A percentile compares a stretch with the other conserved stretches of the same genome.
Evolutionary conservation across 2,329 filamentous ascomycete genomes (phyloP).

Genomic region (Talaromyces sp.): DNA sequence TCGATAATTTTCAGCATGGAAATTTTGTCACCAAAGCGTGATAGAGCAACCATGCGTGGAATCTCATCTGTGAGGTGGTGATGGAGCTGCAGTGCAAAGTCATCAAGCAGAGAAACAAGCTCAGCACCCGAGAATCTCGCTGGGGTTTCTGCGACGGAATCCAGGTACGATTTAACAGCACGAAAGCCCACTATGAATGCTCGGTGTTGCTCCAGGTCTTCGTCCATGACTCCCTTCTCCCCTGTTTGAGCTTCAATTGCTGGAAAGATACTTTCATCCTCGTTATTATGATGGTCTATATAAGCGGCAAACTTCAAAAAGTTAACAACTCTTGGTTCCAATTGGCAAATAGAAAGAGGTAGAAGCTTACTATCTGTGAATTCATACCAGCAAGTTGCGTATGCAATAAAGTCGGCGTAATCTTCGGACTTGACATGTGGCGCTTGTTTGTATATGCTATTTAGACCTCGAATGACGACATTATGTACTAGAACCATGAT

Average conservation of each 20-base stretch:
- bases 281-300: slow-evolving; percentile 2
- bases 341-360: background rate
- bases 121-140: background rate
- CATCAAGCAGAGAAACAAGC: slow-evolving; percentile 2
- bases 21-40: background rate
- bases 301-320: background rate
- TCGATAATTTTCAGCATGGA: slow-evolving; percentile 6
- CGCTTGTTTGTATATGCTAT: background rate
- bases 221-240: background rate
- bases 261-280: slow-evolving; percentile 6
- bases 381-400: background rate
- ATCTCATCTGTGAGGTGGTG: slow-evolving; percentile 6
- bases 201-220: slow-evolving; percentile 8
- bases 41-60: background rate
- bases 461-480: slow-evolving; percentile 2
- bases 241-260: slow-evolving; percentile 1
- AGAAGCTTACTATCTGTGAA: background rate
- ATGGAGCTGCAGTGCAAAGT: slow-evolving; percentile 2
- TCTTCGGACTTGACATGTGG: background rate
- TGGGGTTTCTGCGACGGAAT: background rate
- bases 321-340: background rate
- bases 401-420: background rate
- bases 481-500: slow-evolving; percentile 5
- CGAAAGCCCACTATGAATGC: background rate
- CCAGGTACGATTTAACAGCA: slow-evolving; percentile 2